A percentile compares a stretch with the other conserved stretches of the same genome.
Evolutionary conservation across 176 grass and related monocot species (phyloP).

Genomic region (Zoysia japonica): DNA sequence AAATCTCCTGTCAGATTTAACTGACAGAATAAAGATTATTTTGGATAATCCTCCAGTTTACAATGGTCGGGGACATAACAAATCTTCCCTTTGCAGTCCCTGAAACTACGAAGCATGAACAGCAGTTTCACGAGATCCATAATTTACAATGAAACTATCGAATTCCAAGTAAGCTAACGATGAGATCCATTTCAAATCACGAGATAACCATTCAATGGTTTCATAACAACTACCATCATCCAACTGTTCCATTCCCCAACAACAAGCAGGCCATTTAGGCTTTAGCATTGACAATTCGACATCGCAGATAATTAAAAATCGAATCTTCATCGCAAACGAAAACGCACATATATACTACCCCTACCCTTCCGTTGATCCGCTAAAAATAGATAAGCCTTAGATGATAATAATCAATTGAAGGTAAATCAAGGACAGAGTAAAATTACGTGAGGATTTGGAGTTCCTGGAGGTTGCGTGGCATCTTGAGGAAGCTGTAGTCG

Average conservation of each 20-base stretch:
- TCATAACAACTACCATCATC: background rate
- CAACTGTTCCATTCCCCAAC: constrained; percentile 36
- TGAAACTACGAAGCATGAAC: background rate
- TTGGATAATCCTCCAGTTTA: background rate
- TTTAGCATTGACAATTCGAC: background rate
- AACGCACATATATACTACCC: background rate
- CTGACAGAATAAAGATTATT: background rate
- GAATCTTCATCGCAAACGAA: background rate
- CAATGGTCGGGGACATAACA: background rate
- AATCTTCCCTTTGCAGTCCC: background rate
- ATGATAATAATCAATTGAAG: background rate
- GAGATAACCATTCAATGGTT: background rate
- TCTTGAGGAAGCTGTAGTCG: constrained; percentile 73
- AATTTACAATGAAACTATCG: background rate
- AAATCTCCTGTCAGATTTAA: constrained; percentile 18
- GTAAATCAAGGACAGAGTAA: background rate
- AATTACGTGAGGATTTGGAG: constrained; percentile 85
- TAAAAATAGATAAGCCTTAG: background rate
- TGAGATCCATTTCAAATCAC: constrained; percentile 20
- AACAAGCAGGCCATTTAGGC: background rate
- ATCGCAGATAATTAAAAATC: background rate
- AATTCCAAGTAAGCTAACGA: background rate
- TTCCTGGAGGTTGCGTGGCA: constrained; percentile 67
- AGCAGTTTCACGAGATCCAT: constrained; percentile 35
- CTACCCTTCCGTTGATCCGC: constrained; percentile 2